Base-by-base conservation (phyloP, 106 monocot genomes). In the Amphibolis antarctica region DNA sequence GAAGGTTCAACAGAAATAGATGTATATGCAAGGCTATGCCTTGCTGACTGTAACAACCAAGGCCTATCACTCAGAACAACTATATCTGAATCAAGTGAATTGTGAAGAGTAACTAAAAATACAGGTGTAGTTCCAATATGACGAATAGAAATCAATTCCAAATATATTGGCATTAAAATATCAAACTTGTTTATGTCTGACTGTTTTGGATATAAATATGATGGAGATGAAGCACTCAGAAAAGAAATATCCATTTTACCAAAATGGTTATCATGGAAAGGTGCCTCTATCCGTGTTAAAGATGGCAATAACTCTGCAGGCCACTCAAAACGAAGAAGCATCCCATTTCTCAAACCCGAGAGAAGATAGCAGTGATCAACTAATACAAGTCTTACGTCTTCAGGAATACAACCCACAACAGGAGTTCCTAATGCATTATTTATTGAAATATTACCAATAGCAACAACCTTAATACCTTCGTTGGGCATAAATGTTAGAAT, bases 321-420 rank as follows among this genome's bases (percentile, higher is more conserved):
- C 83, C 82, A 98, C 75, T 98, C 98, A 87, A 82, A 91, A 10
- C 91, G 82, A 51, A 98, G 87, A 43, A 98, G 78, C 82, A 98
- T 82, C 71, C 98, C 98, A 80, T 98, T 98, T 79, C 98, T 84
- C 71, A 98, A 65, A n/a, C 98, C 98, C 31, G 85, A 70, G 76
- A 98, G 85, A 53, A 98, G 29, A 73, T 98, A 98, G 51, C 70
- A 63, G 53, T 48, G 69, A 60, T 81, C 91, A 70, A 78, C 82
- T 67, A 71, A 74, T 43, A 98, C 87, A 66, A 91, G 55, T 63
- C 79, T 85, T 59, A 91, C 87, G 77, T 84, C 72, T 80, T 98
- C 85, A 46, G 98, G 98, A 14, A 98, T 77, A 68, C 87, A 88
- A 5, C 91, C 87, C 72, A 77, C 72, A 21, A 83, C 51, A 78